Percentiles rank a stretch among this genome's conserved stretches.
Evolutionary conservation across 352 stramenopile species (phyloP).

Genomic region (Pythium guiyangense): DNA sequence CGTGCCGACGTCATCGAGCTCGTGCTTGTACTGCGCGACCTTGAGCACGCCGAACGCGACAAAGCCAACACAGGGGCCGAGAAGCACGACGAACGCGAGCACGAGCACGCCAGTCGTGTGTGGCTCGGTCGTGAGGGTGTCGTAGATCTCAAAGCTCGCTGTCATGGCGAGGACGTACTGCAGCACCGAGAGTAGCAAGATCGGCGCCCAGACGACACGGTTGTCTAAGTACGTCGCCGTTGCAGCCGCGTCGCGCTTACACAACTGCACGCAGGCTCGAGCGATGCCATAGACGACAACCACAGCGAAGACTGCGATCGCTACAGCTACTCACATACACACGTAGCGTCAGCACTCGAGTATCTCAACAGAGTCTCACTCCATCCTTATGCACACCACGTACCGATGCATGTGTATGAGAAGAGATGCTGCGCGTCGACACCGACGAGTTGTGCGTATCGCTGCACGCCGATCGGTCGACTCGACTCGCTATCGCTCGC

Average conservation of each 20-base stretch:
- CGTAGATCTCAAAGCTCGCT: conserved; percentile 44
- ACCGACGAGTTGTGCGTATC: conserved; percentile 33
- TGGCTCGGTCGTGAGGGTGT: conserved; percentile 11
- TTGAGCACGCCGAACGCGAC: conserved; percentile 37
- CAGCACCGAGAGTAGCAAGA: conserved; percentile 33
- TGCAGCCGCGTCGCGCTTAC: conserved; percentile 15
- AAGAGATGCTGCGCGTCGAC: conserved; percentile 38
- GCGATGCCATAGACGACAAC: conserved; percentile 27
- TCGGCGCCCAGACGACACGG: conserved; percentile 31
- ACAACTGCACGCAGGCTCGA: conserved; percentile 18
- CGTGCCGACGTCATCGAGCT: conserved; percentile 34
- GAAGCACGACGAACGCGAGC: conserved; percentile 28
- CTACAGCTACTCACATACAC: conserved; percentile 10
- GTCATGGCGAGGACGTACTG: conserved; percentile 48
- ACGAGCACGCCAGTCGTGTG: conserved; percentile 15
- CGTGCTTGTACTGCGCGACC: conserved; percentile 27
- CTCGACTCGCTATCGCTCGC: not conserved
- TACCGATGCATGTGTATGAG: conserved; percentile 39
- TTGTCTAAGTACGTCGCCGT: conserved; percentile 27
- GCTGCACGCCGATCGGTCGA: conserved; percentile 21
- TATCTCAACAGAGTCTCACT: not conserved
- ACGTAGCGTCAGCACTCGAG: not conserved
- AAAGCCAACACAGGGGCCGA: conserved; percentile 24
- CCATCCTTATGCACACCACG: not conserved
- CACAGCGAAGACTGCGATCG: conserved; percentile 18